Evolutionary conservation across 169 alveolate genomes (phyloP), one percentile per base, ranked within the genome.

Genomic region (Amoebophrya sp.): DNA sequence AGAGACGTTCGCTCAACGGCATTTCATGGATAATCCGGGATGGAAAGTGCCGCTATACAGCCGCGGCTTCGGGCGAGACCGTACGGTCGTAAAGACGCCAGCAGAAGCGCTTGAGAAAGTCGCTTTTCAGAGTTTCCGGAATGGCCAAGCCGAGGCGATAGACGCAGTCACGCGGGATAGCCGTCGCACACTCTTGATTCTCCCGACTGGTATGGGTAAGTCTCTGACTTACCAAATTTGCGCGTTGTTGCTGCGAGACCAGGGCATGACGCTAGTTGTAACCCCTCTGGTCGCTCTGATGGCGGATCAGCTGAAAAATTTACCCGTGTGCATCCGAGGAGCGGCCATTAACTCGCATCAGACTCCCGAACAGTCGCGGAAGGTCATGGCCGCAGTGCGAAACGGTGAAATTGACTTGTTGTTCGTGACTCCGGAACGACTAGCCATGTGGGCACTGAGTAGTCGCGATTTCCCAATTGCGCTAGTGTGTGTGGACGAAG

Each of bases 401-500:
- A 93, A 95, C 6, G 95, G 94, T n/a, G 92, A 95, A 40, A 95
- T 96, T 90, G 96, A 96, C 92, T 94, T 97, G 76, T 92, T 97
- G 38, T 96, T 96, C 94, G 94, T 96, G 36, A 96, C 98, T 0
- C 92, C 92, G 10, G 92, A 90, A 54, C 77, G 92, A 29, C 78
- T 90, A 24, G 83, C 55, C 38, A 90, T 90, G 92, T 90, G 92
- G 92, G 92, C 92, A 0, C 92, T 90, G 10, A 39, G 83, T 1
- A 12, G 36, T 0, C 12, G 83, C 3, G 83, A 65, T 26, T 65
- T 65, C n/a, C 55, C 55, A 12, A 54, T 90, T 41, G 94, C 96
- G 94, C 93, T 96, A 90, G 97, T 96, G 0, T 95, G 97, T 89
- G 96, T 97, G 40, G 99, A 97, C 94, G 99, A 97, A 90, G 97